These are phyloP conservation scores for Blastobotrys malaysiensis DNA, from an alignment of 1,139 yeast species.

Conservation along the genomic window DNA sequence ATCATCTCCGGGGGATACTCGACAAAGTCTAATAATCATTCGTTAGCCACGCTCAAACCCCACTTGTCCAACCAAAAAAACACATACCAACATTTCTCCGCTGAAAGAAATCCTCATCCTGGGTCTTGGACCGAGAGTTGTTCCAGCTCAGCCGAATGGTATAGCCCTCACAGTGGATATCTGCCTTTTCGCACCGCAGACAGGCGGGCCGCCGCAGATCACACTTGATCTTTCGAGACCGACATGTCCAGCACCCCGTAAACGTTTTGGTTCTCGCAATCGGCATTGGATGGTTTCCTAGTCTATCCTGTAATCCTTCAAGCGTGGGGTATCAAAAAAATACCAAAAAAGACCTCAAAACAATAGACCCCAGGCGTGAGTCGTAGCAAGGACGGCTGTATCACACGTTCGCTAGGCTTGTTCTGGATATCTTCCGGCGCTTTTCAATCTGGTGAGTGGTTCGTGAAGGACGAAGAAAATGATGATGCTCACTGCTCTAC, in stretches of 20 bases:
- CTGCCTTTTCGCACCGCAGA: slow-evolving; percentile 47
- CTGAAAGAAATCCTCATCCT: slow-evolving; percentile 47
- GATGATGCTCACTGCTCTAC: neutral
- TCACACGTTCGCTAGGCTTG: neutral
- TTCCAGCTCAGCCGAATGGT: slow-evolving; percentile 80
- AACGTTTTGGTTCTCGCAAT: slow-evolving; percentile 41
- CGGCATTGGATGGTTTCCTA: slow-evolving; percentile 4
- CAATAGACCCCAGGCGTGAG: neutral
- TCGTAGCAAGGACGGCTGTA: neutral
- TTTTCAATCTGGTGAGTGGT: neutral
- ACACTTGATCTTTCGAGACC: slow-evolving; percentile 55
- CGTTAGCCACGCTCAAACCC: neutral
- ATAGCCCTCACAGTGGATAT: slow-evolving; percentile 72
- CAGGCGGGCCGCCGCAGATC: slow-evolving; percentile 52
- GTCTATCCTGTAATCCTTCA: neutral
- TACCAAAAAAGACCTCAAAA: neutral
- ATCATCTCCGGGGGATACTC: slow-evolving; percentile 54
- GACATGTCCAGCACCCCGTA: slow-evolving; percentile 62
- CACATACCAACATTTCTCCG: slow-evolving; percentile 47
- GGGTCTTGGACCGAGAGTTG: slow-evolving; percentile 14
- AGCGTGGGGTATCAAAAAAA: neutral
- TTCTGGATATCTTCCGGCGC: neutral
- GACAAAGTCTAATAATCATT: slow-evolving; percentile 47
- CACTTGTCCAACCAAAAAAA: neutral
- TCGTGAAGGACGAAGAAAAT: neutral